Evolutionary conservation across 2,329 filamentous ascomycete species (phyloP).

Genomic region (Podosphaera leucotricha): DNA sequence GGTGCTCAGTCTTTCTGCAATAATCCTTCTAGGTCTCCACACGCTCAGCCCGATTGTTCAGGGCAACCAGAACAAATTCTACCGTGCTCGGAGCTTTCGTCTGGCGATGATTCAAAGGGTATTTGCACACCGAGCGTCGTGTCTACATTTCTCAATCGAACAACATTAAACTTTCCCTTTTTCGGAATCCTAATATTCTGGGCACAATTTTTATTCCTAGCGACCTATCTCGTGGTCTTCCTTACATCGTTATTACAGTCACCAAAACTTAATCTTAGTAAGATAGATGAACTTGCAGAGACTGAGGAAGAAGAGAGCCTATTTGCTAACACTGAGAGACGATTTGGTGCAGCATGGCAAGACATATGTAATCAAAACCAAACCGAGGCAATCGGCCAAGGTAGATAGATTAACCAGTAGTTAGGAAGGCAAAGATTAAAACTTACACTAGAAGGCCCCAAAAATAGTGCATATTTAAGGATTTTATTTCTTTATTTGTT

Average conservation of each 20-base stretch:
- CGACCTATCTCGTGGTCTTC: conserved; percentile 61
- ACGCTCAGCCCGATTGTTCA: conserved; percentile 52
- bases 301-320: conserved; percentile 86
- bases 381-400: background rate
- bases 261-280: conserved; percentile 50
- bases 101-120: conserved; percentile 44
- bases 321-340: conserved; percentile 56
- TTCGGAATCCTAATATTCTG: conserved; percentile 88
- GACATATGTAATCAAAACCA: conserved; percentile 30
- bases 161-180: conserved; percentile 85
- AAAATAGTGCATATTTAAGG: no score
- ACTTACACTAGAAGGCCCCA: background rate
- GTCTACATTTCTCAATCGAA: conserved; percentile 78
- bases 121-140: conserved; percentile 83
- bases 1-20: conserved; percentile 89
- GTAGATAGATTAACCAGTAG: background rate
- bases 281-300: conserved; percentile 73
- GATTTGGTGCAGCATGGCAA: conserved; percentile 73
- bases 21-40: conserved; percentile 31
- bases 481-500: no score
- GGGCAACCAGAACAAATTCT: conserved; percentile 47
- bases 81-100: conserved; percentile 56
- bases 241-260: conserved; percentile 57
- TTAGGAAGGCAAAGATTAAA: background rate
- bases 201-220: conserved; percentile 83